Percentiles rank a stretch among this genome's conserved stretches.
Conservation (phyloP, 179 eudicot genomes). For the Actinidia polygama region DNA sequence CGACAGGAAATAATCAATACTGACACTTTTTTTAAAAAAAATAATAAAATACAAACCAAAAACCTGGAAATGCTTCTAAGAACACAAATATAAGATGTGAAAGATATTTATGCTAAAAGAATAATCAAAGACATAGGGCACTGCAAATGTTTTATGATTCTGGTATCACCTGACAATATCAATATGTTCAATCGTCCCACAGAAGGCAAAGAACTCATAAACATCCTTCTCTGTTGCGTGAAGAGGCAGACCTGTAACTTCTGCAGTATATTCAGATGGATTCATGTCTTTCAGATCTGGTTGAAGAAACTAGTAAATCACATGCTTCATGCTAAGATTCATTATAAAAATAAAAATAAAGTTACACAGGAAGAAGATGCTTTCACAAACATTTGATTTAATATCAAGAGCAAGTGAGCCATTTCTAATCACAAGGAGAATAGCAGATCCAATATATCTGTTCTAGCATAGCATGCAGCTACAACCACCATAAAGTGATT, state of each 20-base stretch:
- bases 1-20: too few relatives aligned
- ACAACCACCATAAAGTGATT: neutral
- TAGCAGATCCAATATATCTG: neutral
- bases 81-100: neutral
- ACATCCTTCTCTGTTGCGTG: constrained; percentile 78
- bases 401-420: neutral
- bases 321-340: neutral
- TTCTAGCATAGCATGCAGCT: neutral
- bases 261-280: constrained; percentile 64
- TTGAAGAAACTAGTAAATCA: constrained; percentile 6
- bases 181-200: constrained; percentile 77
- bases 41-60: neutral
- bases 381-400: neutral
- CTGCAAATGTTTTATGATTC: neutral
- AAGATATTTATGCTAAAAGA: neutral
- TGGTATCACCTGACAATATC: constrained; percentile 67
- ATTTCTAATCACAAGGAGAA: too few relatives aligned
- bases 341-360: neutral
- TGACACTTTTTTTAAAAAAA: neutral
- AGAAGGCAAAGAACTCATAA: constrained; percentile 69
- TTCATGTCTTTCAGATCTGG: constrained; percentile 40
- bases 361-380: neutral
- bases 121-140: neutral
- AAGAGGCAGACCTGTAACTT: constrained; percentile 71
- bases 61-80: neutral